Conservation (phyloP, 768 basidiomycete genomes). For the Mycena haematopus region DNA sequence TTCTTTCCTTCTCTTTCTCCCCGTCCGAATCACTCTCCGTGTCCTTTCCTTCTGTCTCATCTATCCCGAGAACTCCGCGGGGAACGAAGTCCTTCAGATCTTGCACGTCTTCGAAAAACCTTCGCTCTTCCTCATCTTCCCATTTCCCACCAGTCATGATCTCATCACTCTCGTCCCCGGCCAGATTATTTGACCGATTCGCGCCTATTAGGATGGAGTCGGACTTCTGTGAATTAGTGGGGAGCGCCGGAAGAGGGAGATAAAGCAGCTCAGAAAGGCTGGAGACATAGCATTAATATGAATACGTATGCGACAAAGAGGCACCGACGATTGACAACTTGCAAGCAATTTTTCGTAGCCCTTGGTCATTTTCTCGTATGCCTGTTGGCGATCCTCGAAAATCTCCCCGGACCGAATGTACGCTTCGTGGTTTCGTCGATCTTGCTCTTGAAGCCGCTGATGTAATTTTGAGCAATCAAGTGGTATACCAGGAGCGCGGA, state of each 20-base stretch:
- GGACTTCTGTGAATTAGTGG: conserved; percentile 79
- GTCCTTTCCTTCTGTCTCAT: conserved; percentile 46
- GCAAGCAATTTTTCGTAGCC: conserved; percentile 90
- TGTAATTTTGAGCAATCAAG: conserved; percentile 1
- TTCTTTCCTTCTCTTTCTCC: conserved; percentile 59
- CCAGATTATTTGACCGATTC: conserved; percentile 41
- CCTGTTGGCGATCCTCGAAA: conserved; percentile 98
- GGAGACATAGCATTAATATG: conserved; percentile 24
- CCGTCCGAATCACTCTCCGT: conserved; percentile 49
- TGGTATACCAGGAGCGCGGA: not conserved
- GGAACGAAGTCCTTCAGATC: conserved; percentile 95
- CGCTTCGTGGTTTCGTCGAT: conserved; percentile 96
- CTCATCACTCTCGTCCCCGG: conserved; percentile 66
- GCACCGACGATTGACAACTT: conserved; percentile 82
- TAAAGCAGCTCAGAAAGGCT: conserved; percentile 93
- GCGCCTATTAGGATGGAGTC: conserved; percentile 83
- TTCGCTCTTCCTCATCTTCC: conserved; percentile 96
- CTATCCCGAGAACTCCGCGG: conserved; percentile 81
- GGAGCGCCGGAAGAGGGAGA: conserved; percentile 81
- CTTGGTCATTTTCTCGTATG: conserved; percentile 98
- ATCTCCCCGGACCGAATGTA: conserved; percentile 99
- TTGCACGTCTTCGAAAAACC: conserved; percentile 92
- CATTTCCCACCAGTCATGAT: conserved; percentile 79
- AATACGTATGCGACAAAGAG: not conserved
- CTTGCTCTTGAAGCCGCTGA: conserved; percentile 95